Conservation (phyloP, 495 filamentous ascomycete species). For the Chaetomium tenue region DNA sequence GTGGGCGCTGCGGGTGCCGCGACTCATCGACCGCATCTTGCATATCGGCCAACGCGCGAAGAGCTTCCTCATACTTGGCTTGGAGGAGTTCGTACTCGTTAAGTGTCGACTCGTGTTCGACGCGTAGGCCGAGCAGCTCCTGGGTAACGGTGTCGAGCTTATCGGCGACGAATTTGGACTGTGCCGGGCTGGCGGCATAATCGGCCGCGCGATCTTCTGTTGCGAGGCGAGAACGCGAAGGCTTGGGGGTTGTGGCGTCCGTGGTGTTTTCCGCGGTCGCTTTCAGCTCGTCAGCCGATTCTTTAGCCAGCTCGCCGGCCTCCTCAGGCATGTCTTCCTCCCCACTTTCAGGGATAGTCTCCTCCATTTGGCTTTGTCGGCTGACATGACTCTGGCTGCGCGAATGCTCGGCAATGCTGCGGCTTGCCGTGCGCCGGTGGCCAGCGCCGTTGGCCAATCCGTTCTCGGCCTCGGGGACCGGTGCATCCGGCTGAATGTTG, state of each 20-base stretch:
- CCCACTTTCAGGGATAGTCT: conserved; percentile 50
- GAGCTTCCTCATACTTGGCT: conserved; percentile 85
- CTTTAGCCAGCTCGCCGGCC: conserved; percentile 32
- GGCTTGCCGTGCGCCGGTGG: conserved; percentile 43
- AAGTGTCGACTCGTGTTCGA: conserved; percentile 83
- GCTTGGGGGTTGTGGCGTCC: conserved; percentile 32
- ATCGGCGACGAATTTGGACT: conserved; percentile 82
- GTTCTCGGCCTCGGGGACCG: conserved; percentile 36
- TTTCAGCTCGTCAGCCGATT: conserved; percentile 11
- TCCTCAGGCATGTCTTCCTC: conserved; percentile 38
- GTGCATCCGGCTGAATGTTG: conserved; percentile 64
- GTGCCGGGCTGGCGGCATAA: conserved; percentile 65
- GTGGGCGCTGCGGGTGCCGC: conserved; percentile 57
- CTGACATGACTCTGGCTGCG: conserved; percentile 52
- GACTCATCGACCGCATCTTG: conserved; percentile 86
- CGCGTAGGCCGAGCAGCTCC: conserved; percentile 84
- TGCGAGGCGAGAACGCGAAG: conserved; percentile 26
- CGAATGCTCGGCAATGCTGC: conserved; percentile 49
- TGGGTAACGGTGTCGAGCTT: conserved; percentile 90
- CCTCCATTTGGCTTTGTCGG: conserved; percentile 50
- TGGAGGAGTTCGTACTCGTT: conserved; percentile 79
- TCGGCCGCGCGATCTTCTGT: conserved; percentile 29
- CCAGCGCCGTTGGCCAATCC: conserved; percentile 41
- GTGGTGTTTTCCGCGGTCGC: conserved; percentile 27
- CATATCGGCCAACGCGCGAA: conserved; percentile 74